Evolutionary conservation across 2,329 filamentous ascomycete species (phyloP).

Genomic region (Aurifilum marmelostoma): DNA sequence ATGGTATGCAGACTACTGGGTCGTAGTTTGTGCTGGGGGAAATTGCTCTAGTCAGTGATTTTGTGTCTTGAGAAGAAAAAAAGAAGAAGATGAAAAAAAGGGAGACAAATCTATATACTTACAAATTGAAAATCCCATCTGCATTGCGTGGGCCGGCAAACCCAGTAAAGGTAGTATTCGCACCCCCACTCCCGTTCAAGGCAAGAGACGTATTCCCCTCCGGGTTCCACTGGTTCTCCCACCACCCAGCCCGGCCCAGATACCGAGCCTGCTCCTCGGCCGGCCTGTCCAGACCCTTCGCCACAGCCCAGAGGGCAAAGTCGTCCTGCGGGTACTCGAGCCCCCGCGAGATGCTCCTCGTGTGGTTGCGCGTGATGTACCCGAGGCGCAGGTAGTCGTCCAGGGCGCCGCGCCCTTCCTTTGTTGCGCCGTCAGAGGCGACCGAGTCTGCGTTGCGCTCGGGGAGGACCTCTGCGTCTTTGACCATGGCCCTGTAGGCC

Average conservation of each 20-base stretch:
- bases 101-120: neutral
- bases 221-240: conserved; percentile 24
- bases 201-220: conserved; percentile 12
- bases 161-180: conserved; percentile 8
- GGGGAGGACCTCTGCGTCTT: conserved; percentile 54
- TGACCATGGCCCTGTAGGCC: conserved; percentile 50
- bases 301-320: conserved; percentile 56
- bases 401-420: conserved; percentile 56
- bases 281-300: conserved; percentile 31
- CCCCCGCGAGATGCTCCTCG: conserved; percentile 51
- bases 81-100: no score
- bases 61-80: neutral
- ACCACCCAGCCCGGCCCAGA: conserved; percentile 14
- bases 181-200: neutral
- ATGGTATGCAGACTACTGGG: conserved; percentile 11
- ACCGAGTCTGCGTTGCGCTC: conserved; percentile 48
- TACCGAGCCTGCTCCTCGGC: conserved; percentile 9
- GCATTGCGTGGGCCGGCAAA: conserved; percentile 22
- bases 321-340: conserved; percentile 58
- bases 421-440: conserved; percentile 51
- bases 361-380: conserved; percentile 53
- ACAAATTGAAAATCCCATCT: conserved; percentile 15
- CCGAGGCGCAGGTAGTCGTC: conserved; percentile 55
- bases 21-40: conserved; percentile 13
- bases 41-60: neutral